Conservation (phyloP, 1,139 yeast genomes). For the Nakaseomyces bracarensis region DNA sequence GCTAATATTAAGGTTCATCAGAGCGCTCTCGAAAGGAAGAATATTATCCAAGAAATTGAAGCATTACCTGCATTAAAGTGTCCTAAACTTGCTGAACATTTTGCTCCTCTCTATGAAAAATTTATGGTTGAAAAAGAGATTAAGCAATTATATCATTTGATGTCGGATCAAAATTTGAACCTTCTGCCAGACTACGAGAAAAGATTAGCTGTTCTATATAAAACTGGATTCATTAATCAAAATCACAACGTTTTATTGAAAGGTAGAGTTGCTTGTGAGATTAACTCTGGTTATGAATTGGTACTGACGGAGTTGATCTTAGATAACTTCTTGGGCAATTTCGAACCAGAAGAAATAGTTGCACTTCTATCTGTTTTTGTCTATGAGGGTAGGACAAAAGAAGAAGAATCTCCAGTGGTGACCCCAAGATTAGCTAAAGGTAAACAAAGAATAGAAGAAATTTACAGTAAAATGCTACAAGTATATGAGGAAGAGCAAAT, state of each 20-base stretch:
- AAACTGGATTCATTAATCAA: conserved; percentile 67
- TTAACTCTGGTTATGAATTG: conserved; percentile 85
- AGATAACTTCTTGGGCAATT: conserved; percentile 86
- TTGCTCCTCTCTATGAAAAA: conserved; percentile 41
- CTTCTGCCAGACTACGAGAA: conserved; percentile 90
- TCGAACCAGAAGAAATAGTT: conserved; percentile 92
- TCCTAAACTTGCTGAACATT: conserved; percentile 43
- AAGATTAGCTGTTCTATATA: conserved; percentile 65
- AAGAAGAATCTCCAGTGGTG: conserved; percentile 47
- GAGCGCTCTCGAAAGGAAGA: conserved; percentile 39
- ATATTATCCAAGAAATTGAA: conserved; percentile 35
- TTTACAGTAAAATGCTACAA: conserved; percentile 54
- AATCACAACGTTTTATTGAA: conserved; percentile 71
- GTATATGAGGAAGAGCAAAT: conserved; percentile 66
- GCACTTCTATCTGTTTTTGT: conserved; percentile 88
- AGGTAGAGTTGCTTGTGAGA: conserved; percentile 82
- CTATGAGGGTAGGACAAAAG: conserved; percentile 70
- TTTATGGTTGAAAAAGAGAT: conserved; percentile 45
- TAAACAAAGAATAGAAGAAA: conserved; percentile 56
- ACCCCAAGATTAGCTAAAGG: conserved; percentile 86
- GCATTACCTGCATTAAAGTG: conserved; percentile 31
- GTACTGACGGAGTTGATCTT: conserved; percentile 80
- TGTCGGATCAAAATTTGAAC: conserved; percentile 83
- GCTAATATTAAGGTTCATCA: conserved; percentile 50
- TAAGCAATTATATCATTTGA: conserved; percentile 46